A percentile compares a stretch with the other conserved stretches of the same genome.
phyloP scores from a whole-genome alignment of 2,329 filamentous ascomycete genomes.

The Neurospora sp. region DNA sequence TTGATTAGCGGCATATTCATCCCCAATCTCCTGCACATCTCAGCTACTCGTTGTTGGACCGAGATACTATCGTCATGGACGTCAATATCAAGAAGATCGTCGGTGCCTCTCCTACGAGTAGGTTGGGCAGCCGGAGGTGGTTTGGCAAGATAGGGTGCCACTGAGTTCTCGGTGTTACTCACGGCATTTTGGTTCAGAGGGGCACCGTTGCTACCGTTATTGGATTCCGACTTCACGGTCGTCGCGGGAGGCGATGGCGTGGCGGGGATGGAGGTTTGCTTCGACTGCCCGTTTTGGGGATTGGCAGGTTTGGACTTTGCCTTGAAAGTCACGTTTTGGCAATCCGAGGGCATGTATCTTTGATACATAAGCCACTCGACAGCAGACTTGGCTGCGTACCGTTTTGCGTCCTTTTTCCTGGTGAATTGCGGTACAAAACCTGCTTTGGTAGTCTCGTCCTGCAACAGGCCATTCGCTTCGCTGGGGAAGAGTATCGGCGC shows the following conservation, averaged over 20 bases:
- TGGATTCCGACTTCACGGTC: neutral
- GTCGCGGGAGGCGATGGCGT: neutral
- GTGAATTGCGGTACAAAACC: slow-evolving; percentile 27
- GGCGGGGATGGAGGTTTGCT: neutral
- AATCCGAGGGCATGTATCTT: slow-evolving; percentile 20
- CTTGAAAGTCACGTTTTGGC: slow-evolving; percentile 12
- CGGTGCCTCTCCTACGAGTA: neutral
- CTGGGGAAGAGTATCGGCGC: slow-evolving; percentile 17
- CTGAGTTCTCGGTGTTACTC: neutral
- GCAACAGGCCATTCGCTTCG: slow-evolving; percentile 19
- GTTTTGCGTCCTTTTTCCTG: slow-evolving; percentile 44
- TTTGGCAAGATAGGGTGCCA: slow-evolving; percentile 1
- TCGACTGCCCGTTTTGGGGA: neutral
- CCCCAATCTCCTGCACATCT: slow-evolving; percentile 25
- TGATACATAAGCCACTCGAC: slow-evolving; percentile 29
- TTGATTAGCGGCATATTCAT: slow-evolving; percentile 26
- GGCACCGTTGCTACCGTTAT: neutral
- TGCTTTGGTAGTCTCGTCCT: slow-evolving; percentile 10
- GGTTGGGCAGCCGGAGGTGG: slow-evolving; percentile 3
- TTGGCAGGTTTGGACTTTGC: neutral
- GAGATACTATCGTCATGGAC: slow-evolving; percentile 6
- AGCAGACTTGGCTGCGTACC: slow-evolving; percentile 41
- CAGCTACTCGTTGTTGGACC: slow-evolving; percentile 19
- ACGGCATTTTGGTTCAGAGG: neutral
- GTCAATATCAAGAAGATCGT: neutral